These are phyloP conservation scores for Yamadazyma jaroonii DNA, from an alignment of 1,139 yeast species.

Conservation along the genomic window DNA sequence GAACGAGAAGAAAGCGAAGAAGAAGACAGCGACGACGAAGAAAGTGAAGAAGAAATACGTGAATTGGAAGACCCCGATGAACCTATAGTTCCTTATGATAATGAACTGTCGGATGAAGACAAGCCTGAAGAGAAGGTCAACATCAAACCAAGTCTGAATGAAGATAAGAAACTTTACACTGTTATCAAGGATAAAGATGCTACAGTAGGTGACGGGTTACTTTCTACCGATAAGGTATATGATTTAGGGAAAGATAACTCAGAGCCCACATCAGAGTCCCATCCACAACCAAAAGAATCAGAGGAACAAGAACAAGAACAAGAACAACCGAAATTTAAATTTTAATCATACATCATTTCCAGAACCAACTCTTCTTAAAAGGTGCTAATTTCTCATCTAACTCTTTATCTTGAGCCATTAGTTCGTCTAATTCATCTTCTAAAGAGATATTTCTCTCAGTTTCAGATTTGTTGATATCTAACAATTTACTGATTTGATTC, in stretches of 20 bases:
- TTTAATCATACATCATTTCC: conserved; percentile 8
- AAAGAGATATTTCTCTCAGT: conserved; percentile 52
- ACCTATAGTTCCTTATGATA: conserved; percentile 1
- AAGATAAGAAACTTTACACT: conserved; percentile 2
- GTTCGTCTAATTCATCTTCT: conserved; percentile 44
- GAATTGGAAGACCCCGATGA: neutral
- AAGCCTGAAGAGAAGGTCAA: neutral
- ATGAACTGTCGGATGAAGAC: neutral
- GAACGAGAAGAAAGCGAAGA: conserved; percentile 13
- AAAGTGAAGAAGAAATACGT: neutral
- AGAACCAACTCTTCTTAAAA: conserved; percentile 19
- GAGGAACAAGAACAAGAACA: neutral
- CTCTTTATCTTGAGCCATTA: conserved; percentile 25
- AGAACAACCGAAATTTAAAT: neutral
- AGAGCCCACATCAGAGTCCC: no score
- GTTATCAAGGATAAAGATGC: conserved; percentile 16
- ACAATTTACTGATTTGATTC: conserved; percentile 45
- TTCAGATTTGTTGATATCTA: conserved; percentile 53
- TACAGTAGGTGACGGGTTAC: conserved; percentile 14
- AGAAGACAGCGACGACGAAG: conserved; percentile 11
- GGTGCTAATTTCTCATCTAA: conserved; percentile 27
- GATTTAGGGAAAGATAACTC: conserved; percentile 12
- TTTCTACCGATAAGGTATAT: conserved; percentile 19
- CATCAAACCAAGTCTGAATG: neutral
- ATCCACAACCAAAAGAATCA: no score